These are phyloP conservation scores for Rhytidhysteron rufulum DNA, from an alignment of 2,329 filamentous ascomycete species.

Conservation along the genomic window DNA sequence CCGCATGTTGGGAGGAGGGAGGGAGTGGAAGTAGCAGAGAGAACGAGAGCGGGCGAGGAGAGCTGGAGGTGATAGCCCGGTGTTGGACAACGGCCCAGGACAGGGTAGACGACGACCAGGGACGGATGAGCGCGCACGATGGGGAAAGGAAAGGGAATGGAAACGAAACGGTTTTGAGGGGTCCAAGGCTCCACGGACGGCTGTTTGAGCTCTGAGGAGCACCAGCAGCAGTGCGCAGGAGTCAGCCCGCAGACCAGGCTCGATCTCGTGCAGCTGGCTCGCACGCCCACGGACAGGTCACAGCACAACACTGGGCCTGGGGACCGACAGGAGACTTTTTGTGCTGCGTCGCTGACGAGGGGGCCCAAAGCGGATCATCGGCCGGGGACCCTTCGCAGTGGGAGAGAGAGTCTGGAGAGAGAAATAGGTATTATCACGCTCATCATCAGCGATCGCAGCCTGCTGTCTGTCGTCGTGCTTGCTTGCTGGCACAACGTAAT, in stretches of 20 bases:
- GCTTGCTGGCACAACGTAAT: neutral
- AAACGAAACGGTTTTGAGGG: neutral
- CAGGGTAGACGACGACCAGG: neutral
- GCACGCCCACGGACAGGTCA: no score
- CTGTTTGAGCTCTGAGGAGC: no score
- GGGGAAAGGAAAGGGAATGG: neutral
- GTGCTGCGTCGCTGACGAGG: neutral
- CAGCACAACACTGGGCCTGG: neutral
- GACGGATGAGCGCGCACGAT: neutral
- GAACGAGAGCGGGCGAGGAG: no score
- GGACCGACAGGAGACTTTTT: neutral
- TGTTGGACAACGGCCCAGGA: neutral
- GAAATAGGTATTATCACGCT: slow-evolving; percentile 1
- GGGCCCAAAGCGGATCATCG: slow-evolving; percentile 4
- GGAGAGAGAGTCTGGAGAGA: neutral
- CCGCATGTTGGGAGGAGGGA: slow-evolving; percentile 1
- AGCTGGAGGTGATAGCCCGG: neutral
- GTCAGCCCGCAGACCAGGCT: slow-evolving; percentile 10
- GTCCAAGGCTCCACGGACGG: no score
- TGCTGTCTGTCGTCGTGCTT: neutral
- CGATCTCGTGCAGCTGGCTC: slow-evolving; percentile 10
- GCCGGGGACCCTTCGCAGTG: neutral
- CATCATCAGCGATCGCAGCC: neutral
- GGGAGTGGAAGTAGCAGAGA: no score
- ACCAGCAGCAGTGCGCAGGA: no score